Evolutionary conservation across 140 eudicot species (phyloP).

Genomic region (Flaveria floridana): DNA sequence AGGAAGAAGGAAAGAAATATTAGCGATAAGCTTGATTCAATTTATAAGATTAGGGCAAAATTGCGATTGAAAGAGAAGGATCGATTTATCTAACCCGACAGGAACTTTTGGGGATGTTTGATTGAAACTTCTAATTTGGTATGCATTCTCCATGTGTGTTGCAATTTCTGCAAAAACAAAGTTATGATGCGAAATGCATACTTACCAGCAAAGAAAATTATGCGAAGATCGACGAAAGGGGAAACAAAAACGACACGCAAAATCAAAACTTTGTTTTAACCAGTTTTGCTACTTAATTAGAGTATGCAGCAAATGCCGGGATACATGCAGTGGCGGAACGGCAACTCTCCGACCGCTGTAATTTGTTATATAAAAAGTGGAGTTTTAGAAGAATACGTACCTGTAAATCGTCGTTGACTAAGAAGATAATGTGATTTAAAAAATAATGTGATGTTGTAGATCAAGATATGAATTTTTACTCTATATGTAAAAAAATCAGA

Average conservation of each 20-base stretch:
- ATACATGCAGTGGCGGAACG: background rate
- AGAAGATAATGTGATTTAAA: no score
- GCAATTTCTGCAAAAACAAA: background rate
- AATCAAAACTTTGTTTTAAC: background rate
- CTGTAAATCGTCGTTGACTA: background rate
- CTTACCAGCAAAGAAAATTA: background rate
- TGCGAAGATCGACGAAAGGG: background rate
- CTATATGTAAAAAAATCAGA: no score
- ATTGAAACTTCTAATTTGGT: conserved; percentile 10
- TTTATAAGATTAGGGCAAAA: conserved; percentile 6
- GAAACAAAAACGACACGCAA: background rate
- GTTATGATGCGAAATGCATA: background rate
- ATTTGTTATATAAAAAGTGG: background rate
- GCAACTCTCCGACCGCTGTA: background rate
- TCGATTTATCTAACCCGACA: background rate
- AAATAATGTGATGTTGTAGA: background rate
- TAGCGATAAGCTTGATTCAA: conserved; percentile 7
- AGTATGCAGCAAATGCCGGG: background rate
- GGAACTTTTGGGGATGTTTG: background rate
- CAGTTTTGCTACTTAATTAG: background rate
- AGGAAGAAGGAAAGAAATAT: background rate
- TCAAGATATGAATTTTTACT: background rate
- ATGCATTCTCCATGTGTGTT: background rate
- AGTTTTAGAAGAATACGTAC: background rate
- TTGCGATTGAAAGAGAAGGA: background rate